These are phyloP conservation scores for Tephrocybe sp. DNA, from an alignment of 768 basidiomycete genomes.

Conservation along the genomic window DNA sequence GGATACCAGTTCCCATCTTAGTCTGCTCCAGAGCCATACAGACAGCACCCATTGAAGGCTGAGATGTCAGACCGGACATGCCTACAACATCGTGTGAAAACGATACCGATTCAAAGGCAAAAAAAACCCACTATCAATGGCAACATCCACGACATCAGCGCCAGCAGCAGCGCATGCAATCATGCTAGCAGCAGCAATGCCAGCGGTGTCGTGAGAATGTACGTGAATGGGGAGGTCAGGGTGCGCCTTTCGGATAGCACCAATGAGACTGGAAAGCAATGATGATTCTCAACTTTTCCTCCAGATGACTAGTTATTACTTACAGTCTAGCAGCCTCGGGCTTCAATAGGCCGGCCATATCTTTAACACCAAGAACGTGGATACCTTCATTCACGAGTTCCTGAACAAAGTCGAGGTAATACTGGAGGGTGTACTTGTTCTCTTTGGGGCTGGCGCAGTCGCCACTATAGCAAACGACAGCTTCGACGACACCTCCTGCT, in stretches of 20 bases:
- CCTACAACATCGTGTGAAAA: conserved; percentile 43
- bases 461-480: conserved; percentile 97
- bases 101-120: background rate
- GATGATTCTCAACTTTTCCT: conserved; percentile 2
- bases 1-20: conserved; percentile 89
- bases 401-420: conserved; percentile 95
- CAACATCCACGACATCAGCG: conserved; percentile 96
- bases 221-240: conserved; percentile 99
- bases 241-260: conserved; percentile 92
- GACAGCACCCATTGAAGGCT: conserved; percentile 98
- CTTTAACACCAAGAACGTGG: conserved; percentile 96
- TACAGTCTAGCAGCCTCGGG: conserved; percentile 91
- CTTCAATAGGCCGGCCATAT: conserved; percentile 97
- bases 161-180: conserved; percentile 94
- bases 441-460: conserved; percentile 94
- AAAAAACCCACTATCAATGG: conserved; percentile 83
- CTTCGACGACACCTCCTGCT: conserved; percentile 97
- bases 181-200: conserved; percentile 98
- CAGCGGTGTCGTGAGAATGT: conserved; percentile 99
- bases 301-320: conserved; percentile 23
- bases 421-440: conserved; percentile 95
- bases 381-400: conserved; percentile 93
- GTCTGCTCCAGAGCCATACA: conserved; percentile 95
- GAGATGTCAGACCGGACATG: conserved; percentile 98
- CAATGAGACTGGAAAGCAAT: conserved; percentile 65